Evolutionary conservation across 306 rosid species (phyloP).

Genomic region (Pterocarpus macrocarpus): DNA sequence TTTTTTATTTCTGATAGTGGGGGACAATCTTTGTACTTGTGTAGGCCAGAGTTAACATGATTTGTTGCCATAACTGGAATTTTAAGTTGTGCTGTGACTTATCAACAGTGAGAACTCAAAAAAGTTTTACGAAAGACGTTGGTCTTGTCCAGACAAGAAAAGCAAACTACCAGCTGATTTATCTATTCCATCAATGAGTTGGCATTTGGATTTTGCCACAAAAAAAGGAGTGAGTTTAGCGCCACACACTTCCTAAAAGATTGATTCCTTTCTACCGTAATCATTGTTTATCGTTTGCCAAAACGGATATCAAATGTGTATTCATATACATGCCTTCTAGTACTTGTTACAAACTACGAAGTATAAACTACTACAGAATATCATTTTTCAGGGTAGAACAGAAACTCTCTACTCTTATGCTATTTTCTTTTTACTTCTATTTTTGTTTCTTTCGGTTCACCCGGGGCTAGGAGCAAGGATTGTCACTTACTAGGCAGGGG

Average conservation of each 20-base stretch:
- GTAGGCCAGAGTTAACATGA: conserved; percentile 37
- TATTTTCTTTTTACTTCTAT: no score
- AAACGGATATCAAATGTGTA: no score
- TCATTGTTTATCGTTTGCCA: no score
- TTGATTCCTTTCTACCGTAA: not conserved
- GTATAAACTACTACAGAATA: no score
- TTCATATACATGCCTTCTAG: no score
- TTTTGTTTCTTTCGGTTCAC: no score
- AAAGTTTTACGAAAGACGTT: not conserved
- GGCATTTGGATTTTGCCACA: conserved; percentile 26
- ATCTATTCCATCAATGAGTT: conserved; percentile 32
- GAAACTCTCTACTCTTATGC: no score
- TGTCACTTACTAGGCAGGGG: not conserved
- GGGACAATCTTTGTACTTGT: conserved; percentile 40
- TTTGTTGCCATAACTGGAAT: conserved; percentile 44
- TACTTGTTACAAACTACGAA: no score
- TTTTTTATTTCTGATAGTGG: conserved; percentile 29
- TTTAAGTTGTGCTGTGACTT: conserved; percentile 35
- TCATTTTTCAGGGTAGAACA: no score
- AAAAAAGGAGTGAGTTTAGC: not conserved
- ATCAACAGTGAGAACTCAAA: conserved; percentile 18
- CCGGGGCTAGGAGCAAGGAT: not conserved
- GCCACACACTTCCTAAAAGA: conserved; percentile 3
- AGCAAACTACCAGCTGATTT: conserved; percentile 26
- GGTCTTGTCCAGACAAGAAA: conserved; percentile 38